Evolutionary conservation across 192 early-diverging fungal species (phyloP).

Genomic region (Funneliformis geosporum): DNA sequence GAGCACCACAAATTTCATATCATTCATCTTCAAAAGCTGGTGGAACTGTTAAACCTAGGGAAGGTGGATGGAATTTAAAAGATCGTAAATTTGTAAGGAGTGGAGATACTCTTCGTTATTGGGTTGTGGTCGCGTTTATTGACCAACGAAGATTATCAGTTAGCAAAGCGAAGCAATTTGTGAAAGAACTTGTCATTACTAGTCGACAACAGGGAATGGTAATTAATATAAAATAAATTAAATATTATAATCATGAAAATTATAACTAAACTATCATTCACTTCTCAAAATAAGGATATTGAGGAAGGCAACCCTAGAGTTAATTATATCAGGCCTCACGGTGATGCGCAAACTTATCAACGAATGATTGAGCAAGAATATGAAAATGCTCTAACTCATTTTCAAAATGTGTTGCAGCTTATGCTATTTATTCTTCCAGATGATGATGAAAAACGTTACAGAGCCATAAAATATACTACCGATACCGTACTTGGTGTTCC

Average conservation of each 20-base stretch:
- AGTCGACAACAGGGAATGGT: slow-evolving; percentile 75
- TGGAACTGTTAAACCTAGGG: slow-evolving; percentile 52
- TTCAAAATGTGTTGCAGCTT: slow-evolving; percentile 72
- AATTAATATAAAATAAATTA: slow-evolving; percentile 33
- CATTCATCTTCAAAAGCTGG: slow-evolving; percentile 47
- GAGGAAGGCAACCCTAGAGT: slow-evolving; percentile 48
- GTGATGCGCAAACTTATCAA: slow-evolving; percentile 57
- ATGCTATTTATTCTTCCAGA: slow-evolving; percentile 81
- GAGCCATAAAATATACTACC: slow-evolving; percentile 74
- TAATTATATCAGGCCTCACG: slow-evolving; percentile 52
- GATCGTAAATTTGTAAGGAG: slow-evolving; percentile 79
- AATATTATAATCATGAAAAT: background rate
- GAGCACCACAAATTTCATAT: slow-evolving; percentile 77
- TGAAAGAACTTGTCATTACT: slow-evolving; percentile 71
- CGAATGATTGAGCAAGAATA: slow-evolving; percentile 70
- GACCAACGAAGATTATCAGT: slow-evolving; percentile 53
- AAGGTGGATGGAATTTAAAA: slow-evolving; percentile 88
- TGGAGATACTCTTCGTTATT: slow-evolving; percentile 75
- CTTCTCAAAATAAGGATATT: slow-evolving; percentile 38
- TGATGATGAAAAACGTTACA: slow-evolving; percentile 75
- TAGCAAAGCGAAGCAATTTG: slow-evolving; percentile 64
- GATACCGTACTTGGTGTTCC: slow-evolving; percentile 78
- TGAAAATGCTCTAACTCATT: slow-evolving; percentile 64
- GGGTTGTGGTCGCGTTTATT: slow-evolving; percentile 81
- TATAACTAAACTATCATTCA: background rate